A percentile compares a stretch with the other conserved stretches of the same genome.
These are phyloP conservation scores for Apiotrichum sp. DNA, from an alignment of 1,284 basidiomycete genomes.

Conservation along the genomic window DNA sequence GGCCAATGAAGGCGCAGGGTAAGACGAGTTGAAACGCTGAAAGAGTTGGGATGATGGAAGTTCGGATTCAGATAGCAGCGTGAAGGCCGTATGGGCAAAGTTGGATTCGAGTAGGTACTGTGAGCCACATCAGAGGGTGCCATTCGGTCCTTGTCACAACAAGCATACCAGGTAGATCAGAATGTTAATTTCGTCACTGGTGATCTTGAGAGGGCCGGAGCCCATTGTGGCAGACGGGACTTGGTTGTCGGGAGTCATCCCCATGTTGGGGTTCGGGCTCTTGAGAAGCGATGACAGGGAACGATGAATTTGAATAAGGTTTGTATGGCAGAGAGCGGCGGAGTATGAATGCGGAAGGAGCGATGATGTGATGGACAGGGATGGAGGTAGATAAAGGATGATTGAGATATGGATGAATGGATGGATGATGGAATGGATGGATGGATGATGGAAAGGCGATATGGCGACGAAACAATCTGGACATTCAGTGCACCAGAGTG, in stretches of 20 bases:
- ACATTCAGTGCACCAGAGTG: too few relatives aligned
- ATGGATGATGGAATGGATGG: too few relatives aligned
- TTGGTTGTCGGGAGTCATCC: not conserved
- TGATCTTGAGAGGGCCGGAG: constrained; percentile 25
- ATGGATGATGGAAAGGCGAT: too few relatives aligned
- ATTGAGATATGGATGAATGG: too few relatives aligned
- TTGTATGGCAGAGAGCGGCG: too few relatives aligned
- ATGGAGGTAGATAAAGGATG: too few relatives aligned
- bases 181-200: constrained; percentile 43
- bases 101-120: constrained; percentile 44
- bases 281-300: too few relatives aligned
- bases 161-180: constrained; percentile 36
- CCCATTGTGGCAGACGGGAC: not conserved
- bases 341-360: too few relatives aligned
- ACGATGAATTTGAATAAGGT: too few relatives aligned
- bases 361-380: too few relatives aligned
- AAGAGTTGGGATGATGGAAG: constrained; percentile 37
- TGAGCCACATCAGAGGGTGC: not conserved
- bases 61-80: constrained; percentile 36
- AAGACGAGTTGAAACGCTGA: constrained; percentile 37
- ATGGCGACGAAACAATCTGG: too few relatives aligned
- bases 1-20: constrained; percentile 13
- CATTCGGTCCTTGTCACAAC: not conserved
- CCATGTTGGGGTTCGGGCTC: not conserved
- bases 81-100: constrained; percentile 42